Conservation (phyloP, 257 asterid genomes). For the Ocimum tenuiflorum region DNA sequence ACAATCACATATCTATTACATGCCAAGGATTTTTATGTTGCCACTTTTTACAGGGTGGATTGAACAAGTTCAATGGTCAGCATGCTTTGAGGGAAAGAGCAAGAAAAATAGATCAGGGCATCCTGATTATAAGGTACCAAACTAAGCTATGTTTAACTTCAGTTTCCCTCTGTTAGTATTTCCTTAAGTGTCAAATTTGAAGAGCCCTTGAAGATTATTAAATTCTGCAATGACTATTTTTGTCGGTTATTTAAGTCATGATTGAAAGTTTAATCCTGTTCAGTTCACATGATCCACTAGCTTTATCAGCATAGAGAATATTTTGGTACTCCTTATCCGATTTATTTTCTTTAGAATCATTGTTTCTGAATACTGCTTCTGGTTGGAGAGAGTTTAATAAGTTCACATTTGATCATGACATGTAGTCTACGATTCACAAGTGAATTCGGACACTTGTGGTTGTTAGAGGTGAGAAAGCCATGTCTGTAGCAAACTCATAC, state of each 20-base stretch:
- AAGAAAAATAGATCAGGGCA: constrained; percentile 88
- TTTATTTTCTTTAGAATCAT: background rate
- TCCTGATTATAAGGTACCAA: constrained; percentile 80
- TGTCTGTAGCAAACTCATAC: background rate
- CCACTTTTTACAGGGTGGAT: constrained; percentile 54
- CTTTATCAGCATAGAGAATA: background rate
- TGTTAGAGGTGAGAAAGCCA: background rate
- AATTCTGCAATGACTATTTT: background rate
- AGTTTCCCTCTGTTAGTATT: background rate
- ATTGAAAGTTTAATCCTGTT: background rate
- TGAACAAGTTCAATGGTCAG: constrained; percentile 93
- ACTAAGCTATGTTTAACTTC: background rate
- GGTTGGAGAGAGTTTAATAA: background rate
- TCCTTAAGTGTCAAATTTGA: background rate
- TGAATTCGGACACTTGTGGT: background rate
- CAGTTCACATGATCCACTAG: background rate
- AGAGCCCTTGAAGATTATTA: constrained; percentile 1
- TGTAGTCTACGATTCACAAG: background rate
- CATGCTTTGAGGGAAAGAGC: constrained; percentile 98
- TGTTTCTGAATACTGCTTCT: background rate
- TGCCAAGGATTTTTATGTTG: constrained; percentile 2
- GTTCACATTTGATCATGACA: background rate
- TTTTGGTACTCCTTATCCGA: background rate
- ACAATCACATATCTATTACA: background rate
- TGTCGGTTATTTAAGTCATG: background rate